These are phyloP conservation scores for Simmondsia chinensis DNA, from an alignment of 148 eudicot species.

Conservation along the genomic window DNA sequence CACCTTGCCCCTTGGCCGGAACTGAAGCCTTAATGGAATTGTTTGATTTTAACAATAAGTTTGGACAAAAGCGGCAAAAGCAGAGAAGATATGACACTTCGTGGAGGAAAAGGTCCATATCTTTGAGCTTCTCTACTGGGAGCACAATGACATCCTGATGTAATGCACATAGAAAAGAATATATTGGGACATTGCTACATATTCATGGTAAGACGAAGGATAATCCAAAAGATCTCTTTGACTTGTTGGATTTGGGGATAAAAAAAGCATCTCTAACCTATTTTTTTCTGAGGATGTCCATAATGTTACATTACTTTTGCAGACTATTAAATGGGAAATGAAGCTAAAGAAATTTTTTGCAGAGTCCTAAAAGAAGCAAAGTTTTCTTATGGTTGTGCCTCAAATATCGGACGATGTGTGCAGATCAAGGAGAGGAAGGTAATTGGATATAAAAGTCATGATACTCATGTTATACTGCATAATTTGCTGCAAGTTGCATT, in stretches of 20 bases:
- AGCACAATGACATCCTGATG: slow-evolving; percentile 1
- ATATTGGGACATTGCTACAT: slow-evolving; percentile 6
- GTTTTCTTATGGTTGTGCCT: too few species aligned
- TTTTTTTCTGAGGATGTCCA: too few species aligned
- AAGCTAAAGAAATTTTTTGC: too few species aligned
- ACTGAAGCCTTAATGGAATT: not conserved
- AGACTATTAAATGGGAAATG: too few species aligned
- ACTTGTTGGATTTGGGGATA: slow-evolving; percentile 4
- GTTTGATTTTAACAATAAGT: slow-evolving; percentile 3
- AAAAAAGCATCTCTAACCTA: too few species aligned
- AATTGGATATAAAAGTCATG: too few species aligned
- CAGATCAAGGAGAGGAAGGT: too few species aligned
- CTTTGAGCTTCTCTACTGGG: slow-evolving; percentile 11
- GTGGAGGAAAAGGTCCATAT: slow-evolving; percentile 2
- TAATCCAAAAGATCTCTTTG: not conserved
- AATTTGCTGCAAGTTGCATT: too few species aligned
- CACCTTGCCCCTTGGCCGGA: not conserved
- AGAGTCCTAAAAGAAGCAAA: too few species aligned
- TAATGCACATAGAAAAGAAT: slow-evolving; percentile 17
- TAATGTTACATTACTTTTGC: too few species aligned
- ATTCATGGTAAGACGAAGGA: slow-evolving; percentile 13
- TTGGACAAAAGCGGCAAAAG: not conserved
- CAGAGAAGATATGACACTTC: not conserved
- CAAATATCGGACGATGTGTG: too few species aligned
- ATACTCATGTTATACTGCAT: too few species aligned